phyloP scores from a whole-genome alignment of 2,329 filamentous ascomycete species.

The Pseudogymnoascus sp. region DNA sequence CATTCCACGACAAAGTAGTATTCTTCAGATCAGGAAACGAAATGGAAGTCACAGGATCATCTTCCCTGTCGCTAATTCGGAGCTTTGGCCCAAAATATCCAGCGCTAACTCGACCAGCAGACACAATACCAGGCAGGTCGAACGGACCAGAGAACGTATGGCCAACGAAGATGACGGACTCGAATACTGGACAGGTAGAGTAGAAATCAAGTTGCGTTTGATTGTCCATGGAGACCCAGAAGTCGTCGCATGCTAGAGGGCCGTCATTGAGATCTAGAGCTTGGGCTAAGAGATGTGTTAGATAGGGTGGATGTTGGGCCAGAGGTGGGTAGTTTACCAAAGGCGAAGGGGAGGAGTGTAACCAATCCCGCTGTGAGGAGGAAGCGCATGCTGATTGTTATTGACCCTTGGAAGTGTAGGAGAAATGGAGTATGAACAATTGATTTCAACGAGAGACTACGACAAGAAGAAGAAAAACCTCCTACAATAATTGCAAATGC shows the following conservation, averaged over 20 bases:
- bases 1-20: not conserved
- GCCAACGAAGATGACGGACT: not conserved
- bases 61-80: not conserved
- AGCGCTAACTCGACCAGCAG: not conserved
- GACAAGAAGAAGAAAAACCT: not conserved
- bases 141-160: conserved; percentile 10
- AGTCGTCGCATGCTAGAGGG: not conserved
- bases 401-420: not conserved
- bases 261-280: not conserved
- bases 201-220: conserved; percentile 10
- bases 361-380: not conserved
- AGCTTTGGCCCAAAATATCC: not conserved
- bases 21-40: conserved; percentile 12
- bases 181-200: conserved; percentile 2
- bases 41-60: conserved; percentile 10
- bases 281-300: not conserved
- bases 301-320: not conserved
- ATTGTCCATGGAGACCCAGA: not conserved
- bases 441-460: not conserved
- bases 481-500: not conserved
- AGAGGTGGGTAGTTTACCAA: not conserved
- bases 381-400: not conserved
- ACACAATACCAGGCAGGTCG: conserved; percentile 6
- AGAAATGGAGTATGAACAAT: not conserved
- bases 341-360: not conserved